These are phyloP conservation scores for Phlebopus sp. DNA, from an alignment of 1,284 basidiomycete genomes.

Conservation along the genomic window DNA sequence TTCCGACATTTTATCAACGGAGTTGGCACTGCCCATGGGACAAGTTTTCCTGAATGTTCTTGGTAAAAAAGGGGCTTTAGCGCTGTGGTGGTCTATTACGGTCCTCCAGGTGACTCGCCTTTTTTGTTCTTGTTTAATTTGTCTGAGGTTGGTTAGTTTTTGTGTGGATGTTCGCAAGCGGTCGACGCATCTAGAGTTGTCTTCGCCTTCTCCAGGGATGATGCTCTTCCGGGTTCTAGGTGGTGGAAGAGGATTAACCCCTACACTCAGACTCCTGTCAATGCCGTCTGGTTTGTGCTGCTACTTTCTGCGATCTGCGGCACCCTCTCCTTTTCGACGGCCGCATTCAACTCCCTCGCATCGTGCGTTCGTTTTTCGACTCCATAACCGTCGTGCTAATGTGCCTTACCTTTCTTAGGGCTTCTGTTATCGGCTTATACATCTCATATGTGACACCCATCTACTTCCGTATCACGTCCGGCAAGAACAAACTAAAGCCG, in stretches of 20 bases:
- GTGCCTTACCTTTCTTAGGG: conserved; percentile 33
- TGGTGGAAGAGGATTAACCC: conserved; percentile 60
- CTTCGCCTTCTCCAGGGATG: conserved; percentile 68
- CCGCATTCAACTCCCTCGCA: conserved; percentile 58
- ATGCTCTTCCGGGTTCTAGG: conserved; percentile 64
- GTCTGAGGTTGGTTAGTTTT: conserved; percentile 7
- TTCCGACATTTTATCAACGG: conserved; percentile 41
- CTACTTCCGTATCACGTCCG: conserved; percentile 61
- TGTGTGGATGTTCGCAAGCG: conserved; percentile 62
- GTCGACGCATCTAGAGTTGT: conserved; percentile 69
- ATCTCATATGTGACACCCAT: conserved; percentile 53
- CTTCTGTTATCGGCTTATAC: conserved; percentile 59
- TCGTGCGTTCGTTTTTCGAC: conserved; percentile 39
- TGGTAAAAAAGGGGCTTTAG: conserved; percentile 61
- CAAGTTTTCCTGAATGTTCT: conserved; percentile 60
- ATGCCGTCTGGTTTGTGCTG: conserved; percentile 71
- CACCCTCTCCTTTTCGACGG: conserved; percentile 56
- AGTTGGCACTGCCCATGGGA: conserved; percentile 60
- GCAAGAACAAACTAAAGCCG: conserved; percentile 49
- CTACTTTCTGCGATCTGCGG: conserved; percentile 51
- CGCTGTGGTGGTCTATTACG: conserved; percentile 63
- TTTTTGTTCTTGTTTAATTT: background rate
- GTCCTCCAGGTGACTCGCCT: conserved; percentile 50
- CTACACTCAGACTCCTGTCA: conserved; percentile 58
- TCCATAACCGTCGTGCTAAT: background rate